Conservation (phyloP, 106 monocot genomes). For the Amphibolis antarctica region DNA sequence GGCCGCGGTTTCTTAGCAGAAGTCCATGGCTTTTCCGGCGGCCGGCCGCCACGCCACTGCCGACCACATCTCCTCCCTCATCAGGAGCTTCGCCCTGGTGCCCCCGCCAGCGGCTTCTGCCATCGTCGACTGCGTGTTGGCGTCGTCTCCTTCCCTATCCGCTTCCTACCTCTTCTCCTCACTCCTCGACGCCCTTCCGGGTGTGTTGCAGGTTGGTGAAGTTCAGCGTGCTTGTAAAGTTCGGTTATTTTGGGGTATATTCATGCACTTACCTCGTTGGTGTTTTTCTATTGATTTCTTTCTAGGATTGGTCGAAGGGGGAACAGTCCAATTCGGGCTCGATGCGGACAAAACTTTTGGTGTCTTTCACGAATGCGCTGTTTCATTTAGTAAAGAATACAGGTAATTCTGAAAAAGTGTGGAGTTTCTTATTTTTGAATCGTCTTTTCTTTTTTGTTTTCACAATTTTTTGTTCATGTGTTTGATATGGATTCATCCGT, state of each 20-base stretch:
- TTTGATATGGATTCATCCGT: no score
- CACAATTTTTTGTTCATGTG: neutral
- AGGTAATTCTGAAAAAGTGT: conserved; percentile 14
- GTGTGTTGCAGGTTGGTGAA: conserved; percentile 21
- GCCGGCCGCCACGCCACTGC: neutral
- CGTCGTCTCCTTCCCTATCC: conserved; percentile 33
- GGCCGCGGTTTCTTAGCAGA: no score
- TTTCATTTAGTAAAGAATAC: conserved; percentile 42
- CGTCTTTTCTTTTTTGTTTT: neutral
- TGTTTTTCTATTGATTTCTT: neutral
- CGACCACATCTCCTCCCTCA: conserved; percentile 37
- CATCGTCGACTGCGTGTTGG: conserved; percentile 75
- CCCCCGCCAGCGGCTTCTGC: conserved; percentile 51
- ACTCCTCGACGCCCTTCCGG: conserved; percentile 40
- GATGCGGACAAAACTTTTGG: conserved; percentile 11
- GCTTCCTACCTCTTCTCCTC: conserved; percentile 38
- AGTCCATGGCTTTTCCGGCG: neutral
- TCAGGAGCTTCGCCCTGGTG: conserved; percentile 33
- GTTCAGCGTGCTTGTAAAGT: neutral
- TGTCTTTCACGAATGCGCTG: conserved; percentile 31
- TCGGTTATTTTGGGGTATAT: neutral
- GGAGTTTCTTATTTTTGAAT: neutral
- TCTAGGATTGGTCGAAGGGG: neutral
- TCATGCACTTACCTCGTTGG: neutral
- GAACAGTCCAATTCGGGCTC: conserved; percentile 7